These are phyloP conservation scores for Torrubiellomyces zombiae DNA, from an alignment of 2,329 filamentous ascomycete species.

Conservation along the genomic window DNA sequence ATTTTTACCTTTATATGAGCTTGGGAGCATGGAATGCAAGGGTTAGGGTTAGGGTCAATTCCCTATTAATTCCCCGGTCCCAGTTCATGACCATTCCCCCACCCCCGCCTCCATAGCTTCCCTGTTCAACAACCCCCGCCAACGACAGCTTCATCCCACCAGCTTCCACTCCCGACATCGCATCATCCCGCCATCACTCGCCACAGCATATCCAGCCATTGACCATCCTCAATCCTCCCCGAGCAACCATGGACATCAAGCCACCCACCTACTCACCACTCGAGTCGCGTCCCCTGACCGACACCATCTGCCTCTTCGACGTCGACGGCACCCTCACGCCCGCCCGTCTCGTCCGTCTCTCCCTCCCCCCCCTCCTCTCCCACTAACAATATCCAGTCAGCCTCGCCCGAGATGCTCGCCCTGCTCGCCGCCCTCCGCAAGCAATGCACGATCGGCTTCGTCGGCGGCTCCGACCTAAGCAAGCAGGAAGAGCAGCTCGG, in stretches of 20 bases:
- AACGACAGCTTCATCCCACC: too few species aligned
- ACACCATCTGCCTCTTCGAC: constrained; percentile 91
- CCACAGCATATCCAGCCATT: background rate
- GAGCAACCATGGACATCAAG: constrained; percentile 22
- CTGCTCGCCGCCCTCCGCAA: constrained; percentile 67
- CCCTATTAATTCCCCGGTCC: too few species aligned
- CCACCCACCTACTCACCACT: constrained; percentile 50
- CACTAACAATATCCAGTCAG: constrained; percentile 28
- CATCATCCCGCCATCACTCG: background rate
- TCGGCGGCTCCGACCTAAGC: constrained; percentile 77
- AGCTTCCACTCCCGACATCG: background rate
- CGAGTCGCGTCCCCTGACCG: constrained; percentile 69
- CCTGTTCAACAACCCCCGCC: too few species aligned
- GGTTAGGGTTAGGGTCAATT: too few species aligned
- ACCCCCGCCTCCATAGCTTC: too few species aligned
- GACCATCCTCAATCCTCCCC: constrained; percentile 1
- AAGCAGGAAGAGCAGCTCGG: constrained; percentile 97
- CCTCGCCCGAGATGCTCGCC: constrained; percentile 65
- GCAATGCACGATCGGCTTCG: constrained; percentile 78
- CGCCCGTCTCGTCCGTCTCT: constrained; percentile 49
- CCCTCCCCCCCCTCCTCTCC: background rate
- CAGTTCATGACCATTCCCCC: too few species aligned
- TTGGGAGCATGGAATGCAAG: too few species aligned
- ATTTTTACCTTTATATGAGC: too few species aligned
- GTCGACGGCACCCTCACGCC: constrained; percentile 86